These are phyloP conservation scores for Termitomyces sp. DNA, from an alignment of 768 basidiomycete genomes.

Conservation along the genomic window DNA sequence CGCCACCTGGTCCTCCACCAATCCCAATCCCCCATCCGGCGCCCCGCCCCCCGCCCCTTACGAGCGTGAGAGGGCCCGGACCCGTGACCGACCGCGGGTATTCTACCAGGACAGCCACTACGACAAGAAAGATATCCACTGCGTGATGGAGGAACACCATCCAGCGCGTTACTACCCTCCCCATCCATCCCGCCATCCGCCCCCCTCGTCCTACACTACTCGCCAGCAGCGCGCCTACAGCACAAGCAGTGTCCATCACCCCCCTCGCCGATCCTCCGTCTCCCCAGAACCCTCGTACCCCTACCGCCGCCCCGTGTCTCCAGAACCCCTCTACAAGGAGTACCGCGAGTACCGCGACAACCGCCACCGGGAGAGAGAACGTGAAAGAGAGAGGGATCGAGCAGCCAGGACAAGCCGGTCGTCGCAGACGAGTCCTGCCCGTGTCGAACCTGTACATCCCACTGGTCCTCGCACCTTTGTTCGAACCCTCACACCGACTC, in stretches of 20 bases:
- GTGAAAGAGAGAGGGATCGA: neutral
- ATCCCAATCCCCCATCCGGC: neutral
- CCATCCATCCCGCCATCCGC: neutral
- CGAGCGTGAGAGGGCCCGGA: neutral
- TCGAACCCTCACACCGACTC: conserved; percentile 2
- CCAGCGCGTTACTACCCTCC: neutral
- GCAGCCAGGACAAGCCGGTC: neutral
- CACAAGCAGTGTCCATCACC: neutral
- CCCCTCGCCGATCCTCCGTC: neutral
- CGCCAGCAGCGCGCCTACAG: neutral
- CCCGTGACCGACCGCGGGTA: neutral
- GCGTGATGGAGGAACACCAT: neutral
- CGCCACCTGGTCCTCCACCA: neutral
- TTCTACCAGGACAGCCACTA: neutral
- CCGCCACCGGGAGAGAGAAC: neutral
- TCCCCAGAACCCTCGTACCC: neutral
- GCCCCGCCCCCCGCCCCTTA: too few relatives aligned
- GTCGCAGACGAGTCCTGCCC: conserved; percentile 6
- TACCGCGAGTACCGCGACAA: conserved; percentile 3
- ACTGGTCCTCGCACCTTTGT: neutral
- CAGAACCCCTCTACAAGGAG: neutral
- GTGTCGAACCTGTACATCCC: conserved; percentile 3
- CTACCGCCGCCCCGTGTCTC: neutral
- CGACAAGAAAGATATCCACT: neutral
- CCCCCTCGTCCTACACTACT: neutral